These are phyloP conservation scores for Lentinus tigrinus DNA, from an alignment of 768 basidiomycete genomes.

Conservation along the genomic window DNA sequence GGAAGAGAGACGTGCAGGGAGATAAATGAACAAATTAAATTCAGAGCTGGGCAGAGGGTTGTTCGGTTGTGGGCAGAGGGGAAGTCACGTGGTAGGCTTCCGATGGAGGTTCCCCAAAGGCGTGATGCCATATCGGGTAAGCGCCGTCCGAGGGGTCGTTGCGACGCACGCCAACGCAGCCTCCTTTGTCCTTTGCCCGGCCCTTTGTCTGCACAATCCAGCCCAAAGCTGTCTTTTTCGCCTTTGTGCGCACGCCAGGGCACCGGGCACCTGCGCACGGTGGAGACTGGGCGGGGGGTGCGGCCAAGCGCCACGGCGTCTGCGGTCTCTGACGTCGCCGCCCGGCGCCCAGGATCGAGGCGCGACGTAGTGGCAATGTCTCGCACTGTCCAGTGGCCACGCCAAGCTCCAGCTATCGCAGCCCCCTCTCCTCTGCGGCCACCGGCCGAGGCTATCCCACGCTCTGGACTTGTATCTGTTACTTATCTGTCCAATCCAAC, in stretches of 20 bases:
- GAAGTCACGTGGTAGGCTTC: conserved; percentile 30
- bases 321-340: background rate
- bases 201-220: background rate
- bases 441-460: no score
- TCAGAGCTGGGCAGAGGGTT: conserved; percentile 75
- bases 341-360: background rate
- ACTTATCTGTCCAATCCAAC: no score
- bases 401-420: no score
- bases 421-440: no score
- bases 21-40: conserved; percentile 61
- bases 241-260: background rate
- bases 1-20: conserved; percentile 40
- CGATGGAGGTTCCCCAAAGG: conserved; percentile 24
- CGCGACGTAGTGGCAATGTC: no score
- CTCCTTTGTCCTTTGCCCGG: conserved; percentile 1
- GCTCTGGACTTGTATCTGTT: no score
- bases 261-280: background rate
- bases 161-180: background rate
- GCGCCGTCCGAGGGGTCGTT: conserved; percentile 3
- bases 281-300: background rate
- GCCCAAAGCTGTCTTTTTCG: background rate
- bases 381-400: no score
- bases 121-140: conserved; percentile 15
- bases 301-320: background rate
- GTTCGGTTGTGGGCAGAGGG: conserved; percentile 40